phyloP scores from a whole-genome alignment of 2,329 filamentous ascomycete genomes.

The Sarocladium strictum region DNA sequence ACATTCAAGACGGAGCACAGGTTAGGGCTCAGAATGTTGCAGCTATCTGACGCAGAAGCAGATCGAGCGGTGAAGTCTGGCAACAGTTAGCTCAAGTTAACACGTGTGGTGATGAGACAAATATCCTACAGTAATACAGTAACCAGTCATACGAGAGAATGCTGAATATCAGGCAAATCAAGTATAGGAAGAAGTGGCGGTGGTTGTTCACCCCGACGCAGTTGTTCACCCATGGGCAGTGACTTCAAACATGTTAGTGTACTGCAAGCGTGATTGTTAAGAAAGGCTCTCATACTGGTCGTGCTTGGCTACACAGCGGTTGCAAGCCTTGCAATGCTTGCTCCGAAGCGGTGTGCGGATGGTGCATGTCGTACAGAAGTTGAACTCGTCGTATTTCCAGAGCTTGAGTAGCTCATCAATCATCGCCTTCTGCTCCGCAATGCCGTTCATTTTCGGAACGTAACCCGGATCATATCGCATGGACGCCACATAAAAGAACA shows the following conservation, averaged over 20 bases:
- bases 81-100: background rate
- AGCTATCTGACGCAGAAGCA: conserved; percentile 50
- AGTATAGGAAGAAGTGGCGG: conserved; percentile 88
- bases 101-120: background rate
- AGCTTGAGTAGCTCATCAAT: conserved; percentile 80
- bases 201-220: conserved; percentile 95
- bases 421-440: conserved; percentile 81
- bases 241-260: conserved; percentile 44
- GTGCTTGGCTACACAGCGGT: conserved; percentile 89
- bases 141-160: conserved; percentile 68
- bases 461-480: conserved; percentile 91
- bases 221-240: conserved; percentile 97
- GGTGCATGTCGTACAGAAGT: conserved; percentile 95
- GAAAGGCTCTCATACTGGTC: conserved; percentile 72
- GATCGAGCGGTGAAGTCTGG: conserved; percentile 5
- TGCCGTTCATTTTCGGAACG: conserved; percentile 83
- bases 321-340: conserved; percentile 91
- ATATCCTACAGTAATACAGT: conserved; percentile 63
- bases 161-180: conserved; percentile 70
- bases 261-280: too few species aligned
- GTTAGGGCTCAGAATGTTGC: conserved; percentile 67
- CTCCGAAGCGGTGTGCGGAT: conserved; percentile 85
- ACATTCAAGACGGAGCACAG: conserved; percentile 73
- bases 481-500: conserved; percentile 80
- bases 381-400: conserved; percentile 89